Evolutionary conservation across 176 grass and related monocot species (phyloP), one percentile per base, ranked within the genome.

Genomic region (Echinochloa phyllopogon): DNA sequence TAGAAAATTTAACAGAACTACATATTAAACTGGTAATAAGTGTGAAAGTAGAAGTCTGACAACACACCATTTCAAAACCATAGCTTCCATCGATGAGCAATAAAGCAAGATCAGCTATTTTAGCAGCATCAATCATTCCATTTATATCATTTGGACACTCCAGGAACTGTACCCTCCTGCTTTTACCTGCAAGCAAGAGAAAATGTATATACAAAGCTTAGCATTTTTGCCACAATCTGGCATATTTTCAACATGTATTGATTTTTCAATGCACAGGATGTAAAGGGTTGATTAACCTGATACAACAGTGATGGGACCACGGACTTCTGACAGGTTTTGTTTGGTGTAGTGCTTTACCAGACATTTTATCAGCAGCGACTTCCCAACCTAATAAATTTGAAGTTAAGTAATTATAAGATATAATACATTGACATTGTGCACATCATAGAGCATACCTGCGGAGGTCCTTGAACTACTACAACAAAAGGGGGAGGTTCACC

Each of bases 71-170:
- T 87, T 96, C 96, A 94, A 96, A 99, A 66, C 93, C 96, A 87
- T 96, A 99, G 88, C 91, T 94, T 78, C 93, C 96, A 78, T 99
- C 96, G 40, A 99, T 91, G 69, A 99, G 88, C 80, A 99, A 79
- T 85, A 99, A 82, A 18, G 93, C 96, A 2, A 99, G 91, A 92
- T 99, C 96, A 74, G 96, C 96, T 76, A 96, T 96, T 83, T 99
- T 99, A 65, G 96, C 96, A 69, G 96, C 96, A 86, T 99, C 96
- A 78, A 99, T 99, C 96, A 99, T 99, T 57, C 94, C 90, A 2
- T 99, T 99, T 44, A 96, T 94, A 84, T 99, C 94, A 86, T 95
- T 99, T 69, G 91, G 96, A 74, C 96, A 99, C 82, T 99, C 91
- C 24, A 99, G n/a, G 70, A 99, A 96, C 76, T 99, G 91, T 68